Evolutionary conservation across 192 early-diverging fungal genomes (phyloP).

Genomic region (Backusella liffmaniae): DNA sequence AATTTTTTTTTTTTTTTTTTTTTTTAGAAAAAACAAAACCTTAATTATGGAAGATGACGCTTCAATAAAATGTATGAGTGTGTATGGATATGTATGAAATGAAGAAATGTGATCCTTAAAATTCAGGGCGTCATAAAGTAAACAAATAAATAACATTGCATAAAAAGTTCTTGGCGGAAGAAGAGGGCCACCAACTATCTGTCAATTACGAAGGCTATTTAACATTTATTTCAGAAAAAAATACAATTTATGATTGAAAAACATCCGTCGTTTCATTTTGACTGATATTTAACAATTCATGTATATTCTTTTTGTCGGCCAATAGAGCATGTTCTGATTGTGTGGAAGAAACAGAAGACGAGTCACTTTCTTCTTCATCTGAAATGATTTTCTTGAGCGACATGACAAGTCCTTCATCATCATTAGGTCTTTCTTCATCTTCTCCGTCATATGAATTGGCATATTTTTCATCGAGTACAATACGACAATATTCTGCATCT

Average conservation of each 20-base stretch:
- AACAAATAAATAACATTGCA: neutral
- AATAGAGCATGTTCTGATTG: neutral
- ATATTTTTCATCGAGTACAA: constrained; percentile 8
- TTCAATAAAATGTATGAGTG: too few species aligned
- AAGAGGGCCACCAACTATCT: neutral
- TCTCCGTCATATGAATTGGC: neutral
- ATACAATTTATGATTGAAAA: neutral
- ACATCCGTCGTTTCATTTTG: neutral
- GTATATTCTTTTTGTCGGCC: neutral
- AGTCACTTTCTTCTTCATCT: constrained; percentile 5
- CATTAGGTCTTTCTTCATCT: neutral
- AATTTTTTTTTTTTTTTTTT: too few species aligned
- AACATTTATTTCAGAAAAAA: neutral
- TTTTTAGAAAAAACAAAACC: too few species aligned
- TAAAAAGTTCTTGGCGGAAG: neutral
- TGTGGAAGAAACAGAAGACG: neutral
- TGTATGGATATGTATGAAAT: too few species aligned
- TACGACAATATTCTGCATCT: constrained; percentile 13
- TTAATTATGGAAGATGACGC: too few species aligned
- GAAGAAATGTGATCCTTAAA: neutral
- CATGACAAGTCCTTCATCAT: neutral
- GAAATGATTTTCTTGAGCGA: neutral
- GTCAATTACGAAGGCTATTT: neutral
- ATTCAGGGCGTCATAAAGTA: neutral
- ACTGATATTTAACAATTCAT: neutral